Percentiles rank a stretch among this genome's conserved stretches.
Conservation (phyloP, 768 basidiomycete species). For the Tulasnella calospora region DNA sequence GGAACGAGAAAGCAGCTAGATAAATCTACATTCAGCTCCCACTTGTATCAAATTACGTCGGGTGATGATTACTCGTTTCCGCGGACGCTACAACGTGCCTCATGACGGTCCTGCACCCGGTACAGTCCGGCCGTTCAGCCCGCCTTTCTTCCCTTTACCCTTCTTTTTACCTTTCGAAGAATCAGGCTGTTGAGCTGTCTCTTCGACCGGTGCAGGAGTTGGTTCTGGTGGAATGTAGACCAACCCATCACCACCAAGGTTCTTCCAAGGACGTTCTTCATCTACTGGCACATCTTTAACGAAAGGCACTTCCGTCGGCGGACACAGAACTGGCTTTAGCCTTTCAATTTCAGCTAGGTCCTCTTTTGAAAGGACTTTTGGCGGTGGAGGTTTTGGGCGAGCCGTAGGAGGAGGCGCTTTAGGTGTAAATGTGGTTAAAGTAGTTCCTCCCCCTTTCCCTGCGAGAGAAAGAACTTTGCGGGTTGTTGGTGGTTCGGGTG, state of each 20-base stretch:
- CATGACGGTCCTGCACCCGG: neutral
- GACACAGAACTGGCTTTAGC: neutral
- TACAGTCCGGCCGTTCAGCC: neutral
- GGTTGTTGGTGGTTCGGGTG: neutral
- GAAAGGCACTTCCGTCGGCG: neutral
- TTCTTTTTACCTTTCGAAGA: constrained; percentile 6
- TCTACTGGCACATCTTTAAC: neutral
- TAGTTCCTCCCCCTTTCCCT: constrained; percentile 5
- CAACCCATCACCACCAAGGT: neutral
- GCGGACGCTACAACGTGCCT: neutral
- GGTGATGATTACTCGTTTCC: neutral
- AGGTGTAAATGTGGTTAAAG: neutral
- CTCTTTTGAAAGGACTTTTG: neutral
- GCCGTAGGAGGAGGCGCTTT: neutral
- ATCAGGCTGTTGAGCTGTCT: neutral
- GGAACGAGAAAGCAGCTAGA: neutral
- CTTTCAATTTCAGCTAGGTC: constrained; percentile 8
- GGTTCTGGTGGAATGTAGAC: constrained; percentile 12
- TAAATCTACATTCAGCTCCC: neutral
- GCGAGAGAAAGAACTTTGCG: constrained; percentile 23
- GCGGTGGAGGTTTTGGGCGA: neutral
- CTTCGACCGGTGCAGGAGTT: neutral
- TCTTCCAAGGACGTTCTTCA: constrained; percentile 8
- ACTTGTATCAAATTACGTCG: neutral
- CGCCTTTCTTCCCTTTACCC: neutral